Percentiles rank a stretch among this genome's conserved stretches.
Conservation (phyloP, 495 filamentous ascomycete genomes). For the Penicillium angulare region DNA sequence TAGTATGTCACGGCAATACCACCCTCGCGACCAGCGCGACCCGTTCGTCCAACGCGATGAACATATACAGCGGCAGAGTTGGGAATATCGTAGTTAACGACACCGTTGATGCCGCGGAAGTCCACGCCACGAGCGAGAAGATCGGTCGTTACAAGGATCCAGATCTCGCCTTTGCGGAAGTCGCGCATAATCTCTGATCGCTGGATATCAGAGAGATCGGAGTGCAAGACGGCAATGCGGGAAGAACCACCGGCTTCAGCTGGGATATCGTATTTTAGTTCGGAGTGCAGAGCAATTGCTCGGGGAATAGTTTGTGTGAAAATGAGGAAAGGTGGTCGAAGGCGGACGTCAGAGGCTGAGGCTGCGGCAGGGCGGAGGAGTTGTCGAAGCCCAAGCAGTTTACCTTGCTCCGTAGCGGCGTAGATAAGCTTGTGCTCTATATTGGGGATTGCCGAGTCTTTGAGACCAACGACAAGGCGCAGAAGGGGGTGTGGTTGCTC, state of each 20-base stretch:
- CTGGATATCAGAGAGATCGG: constrained; percentile 72
- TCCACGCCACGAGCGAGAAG: constrained; percentile 87
- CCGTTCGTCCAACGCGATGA: constrained; percentile 89
- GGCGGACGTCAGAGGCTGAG: constrained; percentile 54
- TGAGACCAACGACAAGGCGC: constrained; percentile 87
- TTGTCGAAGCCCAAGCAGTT: constrained; percentile 87
- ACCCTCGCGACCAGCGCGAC: constrained; percentile 80
- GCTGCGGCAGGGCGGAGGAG: constrained; percentile 76
- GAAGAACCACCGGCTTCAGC: constrained; percentile 79
- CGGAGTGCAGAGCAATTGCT: constrained; percentile 80
- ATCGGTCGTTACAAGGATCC: constrained; percentile 95
- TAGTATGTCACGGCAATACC: constrained; percentile 94
- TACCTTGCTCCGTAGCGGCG: constrained; percentile 88
- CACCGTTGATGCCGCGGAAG: constrained; percentile 85
- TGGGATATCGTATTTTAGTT: constrained; percentile 94
- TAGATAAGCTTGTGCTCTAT: constrained; percentile 87
- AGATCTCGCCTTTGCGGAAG: constrained; percentile 90
- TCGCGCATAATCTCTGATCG: constrained; percentile 80
- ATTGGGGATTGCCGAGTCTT: constrained; percentile 91
- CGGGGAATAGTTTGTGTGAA: constrained; percentile 94
- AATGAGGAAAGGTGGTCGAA: constrained; percentile 86
- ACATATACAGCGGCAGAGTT: constrained; percentile 85
- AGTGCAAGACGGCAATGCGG: constrained; percentile 87
- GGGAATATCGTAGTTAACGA: constrained; percentile 96
- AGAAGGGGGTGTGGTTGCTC: constrained; percentile 53